Evolutionary conservation across 352 stramenopile genomes (phyloP).

Genomic region (Thraustotheca clavata): DNA sequence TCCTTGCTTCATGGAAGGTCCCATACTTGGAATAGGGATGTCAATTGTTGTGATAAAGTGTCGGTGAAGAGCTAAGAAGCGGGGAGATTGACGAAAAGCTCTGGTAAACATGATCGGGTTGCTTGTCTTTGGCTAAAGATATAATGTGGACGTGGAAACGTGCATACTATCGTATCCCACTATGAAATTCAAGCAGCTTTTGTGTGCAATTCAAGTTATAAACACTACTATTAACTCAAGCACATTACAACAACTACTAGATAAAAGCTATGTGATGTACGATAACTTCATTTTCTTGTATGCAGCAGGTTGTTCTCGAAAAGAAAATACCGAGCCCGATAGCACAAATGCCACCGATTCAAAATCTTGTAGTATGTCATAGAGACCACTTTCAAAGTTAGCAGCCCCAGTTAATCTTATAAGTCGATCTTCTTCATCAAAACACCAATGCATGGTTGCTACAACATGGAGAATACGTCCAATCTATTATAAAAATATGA

Average conservation of each 20-base stretch:
- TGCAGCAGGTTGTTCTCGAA: neutral
- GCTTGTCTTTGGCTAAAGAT: too few relatives aligned
- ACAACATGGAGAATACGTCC: neutral
- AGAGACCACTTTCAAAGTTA: constrained; percentile 2
- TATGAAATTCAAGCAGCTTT: too few relatives aligned
- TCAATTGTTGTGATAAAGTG: too few relatives aligned
- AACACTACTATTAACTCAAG: too few relatives aligned
- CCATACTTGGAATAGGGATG: constrained; percentile 83
- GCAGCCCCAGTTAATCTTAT: neutral
- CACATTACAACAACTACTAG: too few relatives aligned
- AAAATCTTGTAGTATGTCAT: constrained; percentile 1
- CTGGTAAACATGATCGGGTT: too few relatives aligned
- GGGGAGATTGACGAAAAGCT: too few relatives aligned
- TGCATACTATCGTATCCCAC: too few relatives aligned
- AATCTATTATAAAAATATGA: neutral
- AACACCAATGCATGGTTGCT: constrained; percentile 19
- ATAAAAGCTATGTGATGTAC: neutral
- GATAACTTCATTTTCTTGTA: neutral
- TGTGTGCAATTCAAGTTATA: too few relatives aligned
- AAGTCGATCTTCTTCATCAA: constrained; percentile 10
- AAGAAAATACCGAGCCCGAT: neutral
- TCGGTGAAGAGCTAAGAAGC: too few relatives aligned
- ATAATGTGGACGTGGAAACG: too few relatives aligned
- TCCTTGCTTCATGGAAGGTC: constrained; percentile 96
- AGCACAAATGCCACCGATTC: constrained; percentile 3